A percentile compares a stretch with the other conserved stretches of the same genome.
Evolutionary conservation across 2,329 filamentous ascomycete genomes (phyloP).

Genomic region (Pseudogymnoascus sp.): DNA sequence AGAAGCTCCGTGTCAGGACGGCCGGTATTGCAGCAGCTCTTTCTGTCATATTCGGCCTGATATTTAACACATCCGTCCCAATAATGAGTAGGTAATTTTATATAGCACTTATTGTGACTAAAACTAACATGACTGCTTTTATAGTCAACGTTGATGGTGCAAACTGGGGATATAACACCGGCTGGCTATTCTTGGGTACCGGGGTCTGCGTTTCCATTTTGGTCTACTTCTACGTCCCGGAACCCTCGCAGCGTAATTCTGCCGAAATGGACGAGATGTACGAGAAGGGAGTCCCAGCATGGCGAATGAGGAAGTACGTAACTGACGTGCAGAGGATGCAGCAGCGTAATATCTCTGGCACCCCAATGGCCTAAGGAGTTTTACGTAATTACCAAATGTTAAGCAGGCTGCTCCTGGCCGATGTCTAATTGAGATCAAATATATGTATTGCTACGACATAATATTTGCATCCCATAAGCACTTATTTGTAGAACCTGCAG

Average conservation of each 20-base stretch:
- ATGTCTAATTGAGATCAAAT: too few species aligned
- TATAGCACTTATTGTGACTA: too few species aligned
- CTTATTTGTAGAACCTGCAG: too few species aligned
- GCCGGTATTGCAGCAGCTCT: conserved; percentile 19
- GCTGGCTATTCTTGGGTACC: conserved; percentile 17
- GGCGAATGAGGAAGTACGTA: conserved; percentile 18
- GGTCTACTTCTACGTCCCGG: conserved; percentile 20
- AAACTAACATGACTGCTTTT: neutral
- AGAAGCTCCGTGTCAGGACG: conserved; percentile 19
- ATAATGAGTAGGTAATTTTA: conserved; percentile 14
- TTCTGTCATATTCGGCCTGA: conserved; percentile 21
- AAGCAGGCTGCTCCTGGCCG: too few species aligned
- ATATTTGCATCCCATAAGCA: neutral
- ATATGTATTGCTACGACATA: too few species aligned
- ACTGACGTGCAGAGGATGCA: conserved; percentile 15
- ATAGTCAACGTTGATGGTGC: conserved; percentile 13
- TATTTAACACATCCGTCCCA: conserved; percentile 20
- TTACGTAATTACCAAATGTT: too few species aligned
- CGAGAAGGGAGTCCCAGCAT: conserved; percentile 18
- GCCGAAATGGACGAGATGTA: conserved; percentile 24
- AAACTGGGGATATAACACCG: conserved; percentile 21
- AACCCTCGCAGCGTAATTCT: conserved; percentile 19
- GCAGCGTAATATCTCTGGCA: neutral
- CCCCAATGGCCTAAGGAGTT: too few species aligned
- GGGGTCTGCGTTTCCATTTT: conserved; percentile 14